Base-by-base conservation (phyloP, 23 red algal genomes). In the Cyanidiococcus yangmingshanensis region DNA sequence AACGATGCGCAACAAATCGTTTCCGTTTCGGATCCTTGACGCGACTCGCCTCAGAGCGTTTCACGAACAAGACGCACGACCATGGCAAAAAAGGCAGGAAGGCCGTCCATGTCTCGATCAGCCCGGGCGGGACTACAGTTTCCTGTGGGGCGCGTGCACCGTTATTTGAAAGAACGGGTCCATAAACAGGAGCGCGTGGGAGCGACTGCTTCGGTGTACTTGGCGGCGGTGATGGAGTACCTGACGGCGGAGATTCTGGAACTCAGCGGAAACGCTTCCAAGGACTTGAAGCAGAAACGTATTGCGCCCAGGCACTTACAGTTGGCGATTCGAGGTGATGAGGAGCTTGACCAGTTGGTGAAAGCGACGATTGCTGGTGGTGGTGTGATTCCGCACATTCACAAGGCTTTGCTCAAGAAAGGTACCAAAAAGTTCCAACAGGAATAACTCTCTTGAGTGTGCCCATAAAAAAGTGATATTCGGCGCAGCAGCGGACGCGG, bases 331-430 rank as follows among this genome's bases (percentile, higher is more conserved):
- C 90, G 90, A 24, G 90, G 90, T 12, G 90, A 95, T 38, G 90
- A 95, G 31, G 90, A 95, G 67, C 76, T 95, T 36, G 90, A 95
- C 74, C 79, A 75, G 41, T 80, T 95, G 24, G 86, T 95, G 17
- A 86, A 95, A 68, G 90, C 90, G 30, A 95, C 90, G 33, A 95
- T 95, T 76, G 90, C 90, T 18, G 90, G 90, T 17, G 90, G 90
- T 1, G 90, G 90, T 78, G 90, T 95, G 34, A 85, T 95, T 51
- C 90, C 90, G 1, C 87, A 95, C 37, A 95, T 95, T 58, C 79
- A 95, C 67, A 88, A 83, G 82, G 83, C 80, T 35, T 82, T 95
- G 21, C 2, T 77, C 38, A 77, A 77, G 75, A 77, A 77, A 30
- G 75, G 75, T 30, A 50, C 39, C 39, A 77, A 77, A 50, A 77